Evolutionary conservation across 192 early-diverging fungal genomes (phyloP).

Genomic region (Mortierella claussenii): DNA sequence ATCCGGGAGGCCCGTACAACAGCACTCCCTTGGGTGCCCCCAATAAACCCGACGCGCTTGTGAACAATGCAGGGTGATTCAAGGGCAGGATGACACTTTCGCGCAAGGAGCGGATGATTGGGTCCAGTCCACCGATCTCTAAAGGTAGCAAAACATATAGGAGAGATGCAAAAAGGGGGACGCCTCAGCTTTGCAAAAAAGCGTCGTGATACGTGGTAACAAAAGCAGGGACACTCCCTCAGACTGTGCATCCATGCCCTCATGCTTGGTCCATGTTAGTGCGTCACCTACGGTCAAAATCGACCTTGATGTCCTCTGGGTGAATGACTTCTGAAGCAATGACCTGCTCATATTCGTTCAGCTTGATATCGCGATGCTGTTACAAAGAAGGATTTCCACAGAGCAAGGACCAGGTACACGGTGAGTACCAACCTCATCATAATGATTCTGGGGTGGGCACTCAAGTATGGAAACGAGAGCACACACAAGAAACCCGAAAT

Average conservation of each 20-base stretch:
- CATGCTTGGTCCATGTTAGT: too few relatives aligned
- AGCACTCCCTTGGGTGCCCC: slow-evolving; percentile 95
- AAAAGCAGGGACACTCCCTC: too few relatives aligned
- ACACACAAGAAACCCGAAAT: background rate
- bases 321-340: slow-evolving; percentile 95
- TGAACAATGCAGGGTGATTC: slow-evolving; percentile 91
- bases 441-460: too few relatives aligned
- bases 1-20: slow-evolving; percentile 95
- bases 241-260: too few relatives aligned
- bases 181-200: too few relatives aligned
- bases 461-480: too few relatives aligned
- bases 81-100: slow-evolving; percentile 98
- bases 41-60: slow-evolving; percentile 83
- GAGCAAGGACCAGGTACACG: too few relatives aligned
- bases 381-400: background rate
- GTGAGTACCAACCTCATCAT: background rate
- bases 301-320: slow-evolving; percentile 88
- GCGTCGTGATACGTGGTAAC: too few relatives aligned
- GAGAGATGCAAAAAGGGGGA: too few relatives aligned
- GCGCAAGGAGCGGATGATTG: slow-evolving; percentile 88
- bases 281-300: slow-evolving; percentile 74
- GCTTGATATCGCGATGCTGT: slow-evolving; percentile 69
- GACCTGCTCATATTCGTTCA: slow-evolving; percentile 93
- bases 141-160: background rate
- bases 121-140: slow-evolving; percentile 95